Evolutionary conservation across 371 early-diverging fungal species (phyloP), one percentile per base, ranked within the genome.

Genomic region (Capillidium heterosporum): DNA sequence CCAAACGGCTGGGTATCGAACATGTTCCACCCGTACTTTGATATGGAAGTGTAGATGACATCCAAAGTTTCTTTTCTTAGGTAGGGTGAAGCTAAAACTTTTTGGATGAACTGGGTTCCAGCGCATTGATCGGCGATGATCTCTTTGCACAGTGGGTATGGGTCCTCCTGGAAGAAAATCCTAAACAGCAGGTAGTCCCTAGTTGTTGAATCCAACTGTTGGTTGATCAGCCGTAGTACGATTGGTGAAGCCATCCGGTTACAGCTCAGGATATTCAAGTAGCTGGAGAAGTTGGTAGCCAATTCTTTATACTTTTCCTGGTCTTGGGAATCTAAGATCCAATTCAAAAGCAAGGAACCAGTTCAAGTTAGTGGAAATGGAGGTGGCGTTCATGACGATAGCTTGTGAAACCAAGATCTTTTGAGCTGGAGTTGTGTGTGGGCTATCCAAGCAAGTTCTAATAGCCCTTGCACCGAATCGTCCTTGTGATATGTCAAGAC

Each of bases 391-490:
- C 57, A 81, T 82, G 21, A 87, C 76, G 50, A 97, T 72, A 2
- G 91, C 77, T 4, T 85, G 76, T 0, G 91, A 87, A 17, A 92
- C 86, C 29, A 81, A 79, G 74, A 85, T 77, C 70, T 83, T 81
- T 70, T 94, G 94, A 51, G 75, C 66, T 57, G 77, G 82, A 41
- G 82, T 82, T 39, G 89, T 83, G 55, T 79, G 74, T 57, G 81
- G 80, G 61, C 78, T 81, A 67, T 96, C 97, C 27, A 96, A 75
- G 60, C 93, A 93, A 1, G 95, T 88, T 55, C 95, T 74, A 61
- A 94, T 89, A n/a, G 94, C 90, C 28, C 97, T 81, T 17, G 94
- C 91, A 43, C 97, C 95, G 67, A 91, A 96, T n/a, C 95, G 74
- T 29, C 93, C 93, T 59, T 86, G 87, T 3, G 87, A 91, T 59